Conservation (phyloP, 352 stramenopile species). For the Vaucheria bursata region DNA sequence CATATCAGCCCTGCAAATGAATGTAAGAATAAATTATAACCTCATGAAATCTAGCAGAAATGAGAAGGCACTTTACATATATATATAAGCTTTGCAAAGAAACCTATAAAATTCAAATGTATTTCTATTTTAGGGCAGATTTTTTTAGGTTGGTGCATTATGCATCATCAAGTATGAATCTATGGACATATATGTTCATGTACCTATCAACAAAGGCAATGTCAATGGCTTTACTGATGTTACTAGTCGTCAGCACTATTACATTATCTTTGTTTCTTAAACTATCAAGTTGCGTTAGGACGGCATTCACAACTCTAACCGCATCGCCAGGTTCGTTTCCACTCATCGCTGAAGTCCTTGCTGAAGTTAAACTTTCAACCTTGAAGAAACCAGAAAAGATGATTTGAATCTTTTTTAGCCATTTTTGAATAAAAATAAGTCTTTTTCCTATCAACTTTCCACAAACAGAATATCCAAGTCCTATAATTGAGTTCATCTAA, state of each 20-base stretch:
- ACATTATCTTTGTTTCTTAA: slow-evolving; percentile 33
- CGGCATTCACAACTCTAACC: slow-evolving; percentile 40
- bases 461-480: neutral
- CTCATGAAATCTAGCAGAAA: neutral
- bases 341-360: slow-evolving; percentile 18
- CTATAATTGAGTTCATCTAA: no score
- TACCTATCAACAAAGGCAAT: slow-evolving; percentile 39
- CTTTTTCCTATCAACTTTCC: neutral
- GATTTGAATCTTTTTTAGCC: no score
- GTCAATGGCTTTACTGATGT: slow-evolving; percentile 43
- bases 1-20: slow-evolving; percentile 23
- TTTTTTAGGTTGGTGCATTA: neutral
- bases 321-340: slow-evolving; percentile 41
- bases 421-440: slow-evolving; percentile 2
- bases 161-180: neutral
- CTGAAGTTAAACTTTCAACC: slow-evolving; percentile 42
- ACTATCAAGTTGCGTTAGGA: slow-evolving; percentile 42
- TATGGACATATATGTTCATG: neutral
- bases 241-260: slow-evolving; percentile 37
- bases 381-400: no score
- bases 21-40: neutral
- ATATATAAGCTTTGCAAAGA: neutral
- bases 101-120: neutral
- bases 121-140: neutral
- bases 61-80: neutral